These are phyloP conservation scores for Dioscorea dumetorum DNA, from an alignment of 106 monocot genomes.

Conservation along the genomic window DNA sequence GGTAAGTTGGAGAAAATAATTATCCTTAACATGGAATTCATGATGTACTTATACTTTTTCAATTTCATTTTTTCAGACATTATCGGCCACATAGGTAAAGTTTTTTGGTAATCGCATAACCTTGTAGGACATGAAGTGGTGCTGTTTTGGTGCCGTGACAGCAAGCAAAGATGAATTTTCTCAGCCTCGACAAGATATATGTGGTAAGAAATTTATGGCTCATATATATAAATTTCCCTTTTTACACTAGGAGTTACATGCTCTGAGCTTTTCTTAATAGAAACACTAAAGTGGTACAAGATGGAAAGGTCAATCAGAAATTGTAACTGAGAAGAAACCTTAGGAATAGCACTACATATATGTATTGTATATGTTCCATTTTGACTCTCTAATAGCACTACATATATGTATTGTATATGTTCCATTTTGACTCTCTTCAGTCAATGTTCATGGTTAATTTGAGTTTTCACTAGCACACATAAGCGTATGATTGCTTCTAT, in stretches of 20 bases:
- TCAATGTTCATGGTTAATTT: neutral
- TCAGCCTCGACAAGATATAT: constrained; percentile 1
- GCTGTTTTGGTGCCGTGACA: constrained; percentile 6
- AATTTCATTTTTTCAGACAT: neutral
- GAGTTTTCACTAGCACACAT: neutral
- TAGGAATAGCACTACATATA: neutral
- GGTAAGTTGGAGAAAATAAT: neutral
- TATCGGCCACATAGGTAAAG: neutral
- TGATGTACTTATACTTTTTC: neutral
- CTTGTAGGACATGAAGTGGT: constrained; percentile 17
- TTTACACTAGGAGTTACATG: neutral
- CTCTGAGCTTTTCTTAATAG: neutral
- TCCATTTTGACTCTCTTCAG: neutral
- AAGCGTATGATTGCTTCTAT: neutral
- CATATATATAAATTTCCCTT: neutral
- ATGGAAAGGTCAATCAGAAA: neutral
- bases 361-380: neutral
- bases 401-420: neutral
- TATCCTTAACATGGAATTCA: neutral
- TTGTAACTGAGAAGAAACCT: neutral
- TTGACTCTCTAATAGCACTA: neutral
- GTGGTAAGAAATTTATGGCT: constrained; percentile 9
- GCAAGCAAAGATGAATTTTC: constrained; percentile 5
- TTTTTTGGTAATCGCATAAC: neutral
- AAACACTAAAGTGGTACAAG: neutral